phyloP scores from a whole-genome alignment of 805 yeast genomes.

The Ogataea neopini region DNA sequence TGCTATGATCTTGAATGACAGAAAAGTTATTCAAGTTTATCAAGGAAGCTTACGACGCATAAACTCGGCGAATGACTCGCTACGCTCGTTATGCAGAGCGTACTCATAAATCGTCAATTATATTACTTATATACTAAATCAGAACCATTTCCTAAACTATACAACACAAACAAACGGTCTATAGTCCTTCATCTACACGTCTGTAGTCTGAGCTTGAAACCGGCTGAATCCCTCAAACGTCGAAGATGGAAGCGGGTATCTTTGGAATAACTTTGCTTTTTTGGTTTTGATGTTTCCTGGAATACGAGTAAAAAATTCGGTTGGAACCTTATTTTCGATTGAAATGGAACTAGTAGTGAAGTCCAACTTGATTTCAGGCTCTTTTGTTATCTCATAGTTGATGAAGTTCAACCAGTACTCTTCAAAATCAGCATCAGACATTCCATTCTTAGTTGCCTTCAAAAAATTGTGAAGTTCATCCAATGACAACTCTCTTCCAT shows the following conservation, averaged over 20 bases:
- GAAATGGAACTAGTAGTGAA: conserved; percentile 26
- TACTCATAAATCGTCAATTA: conserved; percentile 2
- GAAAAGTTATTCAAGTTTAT: no score
- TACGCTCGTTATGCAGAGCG: neutral
- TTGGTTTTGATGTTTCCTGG: conserved; percentile 27
- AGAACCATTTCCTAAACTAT: neutral
- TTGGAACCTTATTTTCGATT: conserved; percentile 22
- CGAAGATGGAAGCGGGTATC: conserved; percentile 20
- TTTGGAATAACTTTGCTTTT: conserved; percentile 61
- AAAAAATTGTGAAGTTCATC: conserved; percentile 63
- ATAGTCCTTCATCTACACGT: neutral
- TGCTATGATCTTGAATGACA: no score
- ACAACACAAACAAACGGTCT: no score
- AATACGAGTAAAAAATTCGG: conserved; percentile 21
- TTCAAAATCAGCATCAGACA: conserved; percentile 65
- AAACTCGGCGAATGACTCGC: neutral
- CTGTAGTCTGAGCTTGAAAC: conserved; percentile 5
- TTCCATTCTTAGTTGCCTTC: conserved; percentile 57
- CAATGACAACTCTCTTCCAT: conserved; percentile 62
- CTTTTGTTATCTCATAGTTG: conserved; percentile 35
- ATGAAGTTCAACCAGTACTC: conserved; percentile 72
- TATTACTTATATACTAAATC: conserved; percentile 1
- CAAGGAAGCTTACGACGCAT: no score
- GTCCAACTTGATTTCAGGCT: conserved; percentile 77
- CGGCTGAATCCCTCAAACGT: conserved; percentile 18